A percentile compares a stretch with the other conserved stretches of the same genome.
These are phyloP conservation scores for Plicaturopsis crispa DNA, from an alignment of 768 basidiomycete species.

Conservation along the genomic window DNA sequence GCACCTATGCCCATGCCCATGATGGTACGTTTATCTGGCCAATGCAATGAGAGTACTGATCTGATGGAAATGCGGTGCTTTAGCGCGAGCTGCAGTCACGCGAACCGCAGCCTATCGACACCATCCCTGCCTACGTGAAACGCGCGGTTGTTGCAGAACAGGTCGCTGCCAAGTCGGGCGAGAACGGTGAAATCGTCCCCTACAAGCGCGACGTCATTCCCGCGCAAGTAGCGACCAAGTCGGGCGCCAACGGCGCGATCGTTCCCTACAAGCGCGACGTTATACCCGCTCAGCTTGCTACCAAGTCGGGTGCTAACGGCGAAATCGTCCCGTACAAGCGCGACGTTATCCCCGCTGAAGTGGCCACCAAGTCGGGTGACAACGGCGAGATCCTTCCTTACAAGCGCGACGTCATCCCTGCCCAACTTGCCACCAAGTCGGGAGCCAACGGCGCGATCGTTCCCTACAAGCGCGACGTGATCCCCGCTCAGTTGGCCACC, in stretches of 20 bases:
- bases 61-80: slow-evolving; percentile 4
- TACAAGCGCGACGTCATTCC: slow-evolving; percentile 19
- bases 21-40: slow-evolving; percentile 20
- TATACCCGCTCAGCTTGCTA: slow-evolving; percentile 21
- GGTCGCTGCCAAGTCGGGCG: slow-evolving; percentile 21
- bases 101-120: slow-evolving; percentile 25
- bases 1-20: slow-evolving; percentile 34
- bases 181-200: slow-evolving; percentile 18
- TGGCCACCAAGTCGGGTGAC: slow-evolving; percentile 16
- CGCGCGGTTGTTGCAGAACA: slow-evolving; percentile 13
- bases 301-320: slow-evolving; percentile 12
- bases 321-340: slow-evolving; percentile 15
- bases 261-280: slow-evolving; percentile 8
- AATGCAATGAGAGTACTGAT: neutral
- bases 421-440: no score
- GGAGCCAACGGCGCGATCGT: no score
- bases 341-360: slow-evolving; percentile 24
- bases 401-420: no score
- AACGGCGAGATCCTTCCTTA: slow-evolving; percentile 6
- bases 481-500: no score
- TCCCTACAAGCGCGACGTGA: no score
- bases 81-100: slow-evolving; percentile 18
- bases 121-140: slow-evolving; percentile 35
- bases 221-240: slow-evolving; percentile 15
- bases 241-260: slow-evolving; percentile 15